phyloP scores from a whole-genome alignment of 805 yeast species.

The Starmerella riodocensis region DNA sequence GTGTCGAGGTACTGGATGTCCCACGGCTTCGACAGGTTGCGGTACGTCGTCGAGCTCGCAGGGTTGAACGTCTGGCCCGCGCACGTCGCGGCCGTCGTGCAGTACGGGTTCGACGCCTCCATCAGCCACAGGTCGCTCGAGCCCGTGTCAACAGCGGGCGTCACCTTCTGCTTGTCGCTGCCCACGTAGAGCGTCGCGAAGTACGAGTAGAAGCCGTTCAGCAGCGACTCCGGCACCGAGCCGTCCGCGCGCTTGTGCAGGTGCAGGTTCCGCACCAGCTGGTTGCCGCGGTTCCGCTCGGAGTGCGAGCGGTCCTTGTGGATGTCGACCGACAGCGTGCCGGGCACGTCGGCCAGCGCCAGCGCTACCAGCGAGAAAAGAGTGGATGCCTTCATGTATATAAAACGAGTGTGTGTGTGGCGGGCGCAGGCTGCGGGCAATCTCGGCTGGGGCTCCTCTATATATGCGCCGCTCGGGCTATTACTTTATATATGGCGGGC shows the following conservation, averaged over 20 bases:
- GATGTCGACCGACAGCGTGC: slow-evolving; percentile 6
- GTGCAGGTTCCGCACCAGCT: not conserved
- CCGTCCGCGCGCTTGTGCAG: not conserved
- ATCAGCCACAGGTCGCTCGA: slow-evolving; percentile 54
- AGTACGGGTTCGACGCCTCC: slow-evolving; percentile 13
- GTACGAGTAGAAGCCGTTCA: slow-evolving; percentile 20
- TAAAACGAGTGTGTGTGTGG: too few relatives aligned
- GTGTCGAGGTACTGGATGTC: slow-evolving; percentile 33
- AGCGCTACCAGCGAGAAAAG: slow-evolving; percentile 2
- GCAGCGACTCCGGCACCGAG: slow-evolving; percentile 21
- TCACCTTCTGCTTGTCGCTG: slow-evolving; percentile 39
- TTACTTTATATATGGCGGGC: too few relatives aligned
- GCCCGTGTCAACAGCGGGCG: slow-evolving; percentile 53
- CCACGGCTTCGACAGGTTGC: slow-evolving; percentile 23
- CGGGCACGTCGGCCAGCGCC: slow-evolving; percentile 5
- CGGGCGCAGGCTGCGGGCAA: too few relatives aligned
- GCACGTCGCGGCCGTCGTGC: slow-evolving; percentile 7
- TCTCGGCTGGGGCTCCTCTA: too few relatives aligned
- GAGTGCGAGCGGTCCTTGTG: not conserved
- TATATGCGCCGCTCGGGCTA: too few relatives aligned
- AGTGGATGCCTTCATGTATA: slow-evolving; percentile 5
- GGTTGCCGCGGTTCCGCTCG: slow-evolving; percentile 1
- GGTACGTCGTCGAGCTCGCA: slow-evolving; percentile 20
- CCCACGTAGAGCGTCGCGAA: slow-evolving; percentile 35
- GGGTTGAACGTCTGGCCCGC: slow-evolving; percentile 23